Base-by-base conservation (phyloP, 805 yeast species). In the Candida morakotiae region DNA sequence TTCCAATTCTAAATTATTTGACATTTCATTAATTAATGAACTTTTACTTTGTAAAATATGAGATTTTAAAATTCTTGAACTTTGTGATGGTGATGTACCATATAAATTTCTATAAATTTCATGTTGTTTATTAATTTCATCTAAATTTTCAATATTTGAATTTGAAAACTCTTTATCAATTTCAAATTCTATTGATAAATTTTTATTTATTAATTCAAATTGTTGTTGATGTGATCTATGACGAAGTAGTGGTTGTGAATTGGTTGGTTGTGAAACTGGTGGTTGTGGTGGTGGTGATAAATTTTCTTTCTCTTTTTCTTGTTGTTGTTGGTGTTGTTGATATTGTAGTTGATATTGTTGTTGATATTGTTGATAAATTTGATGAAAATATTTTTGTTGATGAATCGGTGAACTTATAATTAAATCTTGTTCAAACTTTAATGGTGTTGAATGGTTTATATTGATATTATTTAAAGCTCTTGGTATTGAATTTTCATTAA, bases 161-260 rank as follows among this genome's bases (percentile, higher is more conserved):
- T 52, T 52, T 23, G 51, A 32, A 22, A 53, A 47, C 6, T 46
- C 56, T 20, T 44, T 37, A 39, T 52, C 54, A 4, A 53, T 45
- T 17, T 46, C 54, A 18, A 51, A 15, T 28, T 31, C 42, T 3
- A 47, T 42, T 8, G 35, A 27, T 22, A 31, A 10, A 14, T 31
- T 31, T 28, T 28, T 28, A 28, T 28, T 16, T n/a, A 24, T 24
- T n/a, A 24, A 7, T 11, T 24, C 26, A 6, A 24, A 24, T 24
- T 24, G 26, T 24, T 24, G 11, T 24, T 24, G 26, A 5, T 24
- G 26, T 7, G 26, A 24, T 24, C 8, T 24, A 5, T 19, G 21
- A 19, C 8, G 21, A 8, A 19, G 21, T 19, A 5, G 21, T 19
- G 5, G 21, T 19, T 19, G 8, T 10, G 26, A 11, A 4, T 9